A percentile compares a stretch with the other conserved stretches of the same genome.
Conservation (phyloP, 1,139 yeast species). For the Nakaseomyces sp. region DNA sequence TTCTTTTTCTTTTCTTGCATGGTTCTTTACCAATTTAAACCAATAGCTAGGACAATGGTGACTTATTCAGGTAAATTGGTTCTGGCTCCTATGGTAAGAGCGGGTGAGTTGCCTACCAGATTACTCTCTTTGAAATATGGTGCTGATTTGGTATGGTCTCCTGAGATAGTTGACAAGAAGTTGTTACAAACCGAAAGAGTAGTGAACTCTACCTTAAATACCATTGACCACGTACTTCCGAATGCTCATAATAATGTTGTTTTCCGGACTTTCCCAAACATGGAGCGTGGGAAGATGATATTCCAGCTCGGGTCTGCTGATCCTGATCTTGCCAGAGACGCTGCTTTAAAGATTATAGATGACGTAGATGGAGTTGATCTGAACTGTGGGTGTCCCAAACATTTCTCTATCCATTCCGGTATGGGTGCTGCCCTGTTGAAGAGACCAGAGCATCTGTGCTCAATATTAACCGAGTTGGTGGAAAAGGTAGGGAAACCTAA, state of each 20-base stretch:
- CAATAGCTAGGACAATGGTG: neutral
- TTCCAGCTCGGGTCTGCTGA: conserved; percentile 87
- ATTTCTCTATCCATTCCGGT: conserved; percentile 79
- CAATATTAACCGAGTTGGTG: conserved; percentile 60
- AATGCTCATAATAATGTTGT: conserved; percentile 32
- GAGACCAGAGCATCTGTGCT: conserved; percentile 70
- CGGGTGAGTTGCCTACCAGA: conserved; percentile 88
- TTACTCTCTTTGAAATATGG: conserved; percentile 71
- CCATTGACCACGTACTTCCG: conserved; percentile 46
- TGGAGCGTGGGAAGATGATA: conserved; percentile 57
- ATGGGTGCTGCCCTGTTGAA: conserved; percentile 92
- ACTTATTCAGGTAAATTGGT: conserved; percentile 52
- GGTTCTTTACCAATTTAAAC: too few relatives aligned
- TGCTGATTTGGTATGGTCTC: conserved; percentile 93
- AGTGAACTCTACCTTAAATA: conserved; percentile 45
- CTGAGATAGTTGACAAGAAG: conserved; percentile 86
- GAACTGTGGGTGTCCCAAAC: conserved; percentile 95
- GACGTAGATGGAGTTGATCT: conserved; percentile 92
- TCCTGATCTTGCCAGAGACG: conserved; percentile 77
- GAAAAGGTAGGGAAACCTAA: conserved; percentile 70
- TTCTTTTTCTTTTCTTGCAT: too few relatives aligned
- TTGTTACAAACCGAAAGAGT: conserved; percentile 59
- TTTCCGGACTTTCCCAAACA: conserved; percentile 60
- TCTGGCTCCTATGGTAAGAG: conserved; percentile 93
- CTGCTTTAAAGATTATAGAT: conserved; percentile 66